Conservation (phyloP, 2,329 filamentous ascomycete genomes). For the Fusarium piperis region DNA sequence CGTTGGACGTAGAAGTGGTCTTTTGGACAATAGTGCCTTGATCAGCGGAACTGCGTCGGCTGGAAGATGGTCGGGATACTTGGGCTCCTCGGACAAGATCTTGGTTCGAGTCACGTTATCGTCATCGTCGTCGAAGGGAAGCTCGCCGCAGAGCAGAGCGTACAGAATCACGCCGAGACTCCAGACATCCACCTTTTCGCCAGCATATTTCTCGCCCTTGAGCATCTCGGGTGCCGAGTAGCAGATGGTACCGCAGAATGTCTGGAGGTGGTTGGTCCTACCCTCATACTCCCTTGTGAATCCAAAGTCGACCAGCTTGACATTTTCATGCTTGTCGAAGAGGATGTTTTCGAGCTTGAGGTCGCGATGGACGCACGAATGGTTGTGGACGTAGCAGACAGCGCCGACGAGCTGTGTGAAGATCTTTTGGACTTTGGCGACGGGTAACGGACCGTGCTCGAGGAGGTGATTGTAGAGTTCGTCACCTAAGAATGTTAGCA, state of each 20-base stretch:
- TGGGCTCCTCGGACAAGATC: constrained; percentile 87
- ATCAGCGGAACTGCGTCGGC: constrained; percentile 81
- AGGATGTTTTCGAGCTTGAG: constrained; percentile 92
- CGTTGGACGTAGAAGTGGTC: constrained; percentile 83
- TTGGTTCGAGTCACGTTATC: constrained; percentile 85
- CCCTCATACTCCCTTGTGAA: constrained; percentile 98
- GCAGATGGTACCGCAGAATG: constrained; percentile 96
- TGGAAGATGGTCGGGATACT: constrained; percentile 83
- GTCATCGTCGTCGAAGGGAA: constrained; percentile 97
- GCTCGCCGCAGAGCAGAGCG: constrained; percentile 81
- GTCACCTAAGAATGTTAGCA: constrained; percentile 71
- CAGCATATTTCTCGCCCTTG: constrained; percentile 96
- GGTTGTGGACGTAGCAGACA: constrained; percentile 92
- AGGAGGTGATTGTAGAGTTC: constrained; percentile 97
- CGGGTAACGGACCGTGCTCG: constrained; percentile 82
- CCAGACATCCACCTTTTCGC: constrained; percentile 98
- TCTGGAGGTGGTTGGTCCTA: constrained; percentile 92
- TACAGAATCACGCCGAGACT: constrained; percentile 88
- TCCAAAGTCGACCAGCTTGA: constrained; percentile 97
- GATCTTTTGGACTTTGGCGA: constrained; percentile 90
- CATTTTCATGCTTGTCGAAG: constrained; percentile 95
- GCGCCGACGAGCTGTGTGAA: constrained; percentile 96
- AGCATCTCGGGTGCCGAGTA: constrained; percentile 99
- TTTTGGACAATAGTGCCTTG: constrained; percentile 85
- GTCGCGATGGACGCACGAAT: constrained; percentile 95